Percentiles rank a stretch among this genome's conserved stretches.
Evolutionary conservation across 2,329 filamentous ascomycete genomes (phyloP).

Genomic region (Fusarium sp.): DNA sequence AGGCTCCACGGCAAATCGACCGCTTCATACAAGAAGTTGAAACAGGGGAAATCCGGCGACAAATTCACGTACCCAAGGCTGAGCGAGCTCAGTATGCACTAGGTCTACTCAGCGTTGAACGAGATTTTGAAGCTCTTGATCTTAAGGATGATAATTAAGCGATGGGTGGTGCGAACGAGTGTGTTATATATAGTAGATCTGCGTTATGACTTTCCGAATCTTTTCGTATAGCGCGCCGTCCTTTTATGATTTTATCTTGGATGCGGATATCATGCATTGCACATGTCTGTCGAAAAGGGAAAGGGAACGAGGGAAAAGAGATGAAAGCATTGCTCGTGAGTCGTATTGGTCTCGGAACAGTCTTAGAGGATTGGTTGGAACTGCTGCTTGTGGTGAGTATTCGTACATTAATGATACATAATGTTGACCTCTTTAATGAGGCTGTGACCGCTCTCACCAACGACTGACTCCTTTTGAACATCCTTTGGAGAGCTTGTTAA

Average conservation of each 20-base stretch:
- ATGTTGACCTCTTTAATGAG: conserved; percentile 22
- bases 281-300: background rate
- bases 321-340: background rate
- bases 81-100: conserved; percentile 80
- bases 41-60: conserved; percentile 53
- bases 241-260: conserved; percentile 5
- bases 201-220: background rate
- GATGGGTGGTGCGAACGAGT: background rate
- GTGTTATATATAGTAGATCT: background rate
- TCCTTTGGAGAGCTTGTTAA: conserved; percentile 6
- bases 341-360: background rate
- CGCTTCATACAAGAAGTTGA: conserved; percentile 62
- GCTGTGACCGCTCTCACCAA: conserved; percentile 18
- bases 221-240: background rate
- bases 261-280: background rate
- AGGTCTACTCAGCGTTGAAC: conserved; percentile 81
- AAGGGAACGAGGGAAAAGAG: background rate
- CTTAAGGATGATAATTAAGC: conserved; percentile 58
- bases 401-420: conserved; percentile 51
- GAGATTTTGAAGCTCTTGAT: conserved; percentile 75
- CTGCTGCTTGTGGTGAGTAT: conserved; percentile 30
- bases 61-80: conserved; percentile 70
- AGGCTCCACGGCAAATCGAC: conserved; percentile 64
- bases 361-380: conserved; percentile 23
- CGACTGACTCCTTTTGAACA: conserved; percentile 28